Percentiles rank a stretch among this genome's conserved stretches.
Conservation (phyloP, 2,329 filamentous ascomycete species). For the Myrmaecium sp. region DNA sequence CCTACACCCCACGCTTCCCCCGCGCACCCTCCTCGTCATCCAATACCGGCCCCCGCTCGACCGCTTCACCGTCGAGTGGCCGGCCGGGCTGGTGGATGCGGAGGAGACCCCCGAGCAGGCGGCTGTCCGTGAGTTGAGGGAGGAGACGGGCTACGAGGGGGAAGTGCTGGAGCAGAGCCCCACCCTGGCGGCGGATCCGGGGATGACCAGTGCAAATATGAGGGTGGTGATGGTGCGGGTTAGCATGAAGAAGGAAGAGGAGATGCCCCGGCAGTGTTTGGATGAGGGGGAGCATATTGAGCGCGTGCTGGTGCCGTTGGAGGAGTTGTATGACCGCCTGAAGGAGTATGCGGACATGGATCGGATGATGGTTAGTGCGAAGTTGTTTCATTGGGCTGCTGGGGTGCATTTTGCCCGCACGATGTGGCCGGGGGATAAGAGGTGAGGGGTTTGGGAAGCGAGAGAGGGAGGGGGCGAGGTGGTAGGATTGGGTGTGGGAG, state of each 20-base stretch:
- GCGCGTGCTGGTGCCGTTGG: constrained; percentile 39
- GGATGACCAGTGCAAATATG: constrained; percentile 44
- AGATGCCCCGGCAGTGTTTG: constrained; percentile 38
- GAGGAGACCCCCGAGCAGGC: constrained; percentile 39
- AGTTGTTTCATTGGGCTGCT: constrained; percentile 43
- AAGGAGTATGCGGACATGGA: constrained; percentile 29
- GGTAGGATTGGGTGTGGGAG: no score
- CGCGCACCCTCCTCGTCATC: constrained; percentile 38
- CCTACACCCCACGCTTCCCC: constrained; percentile 27
- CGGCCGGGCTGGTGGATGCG: constrained; percentile 41
- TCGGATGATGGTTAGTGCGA: constrained; percentile 37
- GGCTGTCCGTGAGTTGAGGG: constrained; percentile 40
- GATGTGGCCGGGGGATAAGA: constrained; percentile 8
- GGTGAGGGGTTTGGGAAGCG: no score
- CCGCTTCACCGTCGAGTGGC: constrained; percentile 42
- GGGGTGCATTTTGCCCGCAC: constrained; percentile 34
- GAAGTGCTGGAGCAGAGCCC: constrained; percentile 36
- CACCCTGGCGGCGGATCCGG: constrained; percentile 49
- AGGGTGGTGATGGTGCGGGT: constrained; percentile 44
- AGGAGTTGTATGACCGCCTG: constrained; percentile 38
- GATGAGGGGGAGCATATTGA: constrained; percentile 47
- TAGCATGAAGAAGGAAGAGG: constrained; percentile 30
- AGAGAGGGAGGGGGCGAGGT: no score
- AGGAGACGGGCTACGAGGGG: constrained; percentile 47
- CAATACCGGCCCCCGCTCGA: constrained; percentile 44